Conservation (phyloP, 2,329 filamentous ascomycete species). For the Colletotrichum simmondsii region DNA sequence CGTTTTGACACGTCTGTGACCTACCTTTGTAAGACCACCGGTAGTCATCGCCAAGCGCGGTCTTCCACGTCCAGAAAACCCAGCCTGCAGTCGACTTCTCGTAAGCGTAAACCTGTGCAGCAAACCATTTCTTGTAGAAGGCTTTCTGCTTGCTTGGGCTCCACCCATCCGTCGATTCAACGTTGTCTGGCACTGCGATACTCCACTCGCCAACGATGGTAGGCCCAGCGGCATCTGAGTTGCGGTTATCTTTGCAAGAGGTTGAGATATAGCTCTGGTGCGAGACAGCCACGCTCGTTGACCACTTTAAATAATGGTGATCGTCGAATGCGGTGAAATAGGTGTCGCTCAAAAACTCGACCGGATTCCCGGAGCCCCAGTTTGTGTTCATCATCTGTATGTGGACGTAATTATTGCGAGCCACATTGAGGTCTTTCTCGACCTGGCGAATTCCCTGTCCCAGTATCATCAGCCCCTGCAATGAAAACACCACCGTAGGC, state of each 20-base stretch:
- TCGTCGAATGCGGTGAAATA: conserved; percentile 64
- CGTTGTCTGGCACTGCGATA: conserved; percentile 60
- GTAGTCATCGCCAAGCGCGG: conserved; percentile 42
- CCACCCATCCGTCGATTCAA: conserved; percentile 58
- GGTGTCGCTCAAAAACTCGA: conserved; percentile 52
- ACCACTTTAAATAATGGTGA: conserved; percentile 70
- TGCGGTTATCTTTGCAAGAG: conserved; percentile 60
- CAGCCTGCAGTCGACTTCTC: conserved; percentile 63
- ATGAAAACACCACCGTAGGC: too few species aligned
- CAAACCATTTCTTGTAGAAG: conserved; percentile 69
- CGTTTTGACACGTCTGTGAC: neutral
- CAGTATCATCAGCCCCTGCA: too few species aligned
- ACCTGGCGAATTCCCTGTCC: conserved; percentile 57
- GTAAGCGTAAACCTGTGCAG: conserved; percentile 65
- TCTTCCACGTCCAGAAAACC: conserved; percentile 73
- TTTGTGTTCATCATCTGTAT: conserved; percentile 60
- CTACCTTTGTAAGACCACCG: conserved; percentile 41
- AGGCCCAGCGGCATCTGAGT: conserved; percentile 50
- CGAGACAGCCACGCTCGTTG: conserved; percentile 46
- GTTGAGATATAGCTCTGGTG: conserved; percentile 61
- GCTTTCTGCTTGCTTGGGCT: conserved; percentile 49
- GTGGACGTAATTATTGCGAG: conserved; percentile 57
- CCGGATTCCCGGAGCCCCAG: conserved; percentile 68
- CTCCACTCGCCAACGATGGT: conserved; percentile 70
- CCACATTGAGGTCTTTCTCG: conserved; percentile 56